Base-by-base conservation (phyloP, 2,329 filamentous ascomycete species). In the Pestalotiopsis sp. region DNA sequence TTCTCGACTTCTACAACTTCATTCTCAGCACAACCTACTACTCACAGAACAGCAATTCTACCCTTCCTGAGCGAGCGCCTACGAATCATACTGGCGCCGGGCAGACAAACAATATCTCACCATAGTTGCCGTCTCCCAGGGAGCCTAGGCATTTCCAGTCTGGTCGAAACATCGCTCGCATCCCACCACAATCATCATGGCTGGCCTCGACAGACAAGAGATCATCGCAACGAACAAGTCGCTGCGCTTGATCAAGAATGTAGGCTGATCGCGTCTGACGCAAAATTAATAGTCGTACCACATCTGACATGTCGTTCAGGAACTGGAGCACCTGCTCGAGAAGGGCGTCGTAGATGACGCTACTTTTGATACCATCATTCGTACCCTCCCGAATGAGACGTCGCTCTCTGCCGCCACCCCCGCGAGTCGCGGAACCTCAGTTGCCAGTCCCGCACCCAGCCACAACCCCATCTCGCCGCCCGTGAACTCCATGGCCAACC, bases 241-340 rank as follows among this genome's bases (percentile, higher is more conserved):
- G 78, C 89, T 97, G 78, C 91, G 94, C 72, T 92, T 89, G 76
- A 95, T 97, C 84, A 95, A 94, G 84, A 94, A 92, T 77, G 94
- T 94, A 84, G 74, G 89, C 79, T 41, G 14, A 52, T 59, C 14
- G 59, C n/a, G 14, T 52, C 25, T 64, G 11, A 65, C 59, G 62
- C n/a, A 36, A 27, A 27, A 23, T 11, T 4, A 11, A 38, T 17
- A 52, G 9, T 11, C 9, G 17, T 63, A 14, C 38, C 17, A 36
- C 14, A n/a, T 23, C 70, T 76, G 70, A 78, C 70, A 39, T 62
- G 59, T 12, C 41, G n/a, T 20, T 25, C 73, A 97, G 95, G 95
- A 98, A 84, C 92, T 98, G 70, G 94, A 97, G 81, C 92, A 91
- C 74, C 92, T 98, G 70, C 88, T 93, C 73, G 95, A 97, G 79